Percentiles rank a stretch among this genome's conserved stretches.
These are phyloP conservation scores for Malassezia japonica DNA, from an alignment of 1,284 basidiomycete species.

Conservation along the genomic window DNA sequence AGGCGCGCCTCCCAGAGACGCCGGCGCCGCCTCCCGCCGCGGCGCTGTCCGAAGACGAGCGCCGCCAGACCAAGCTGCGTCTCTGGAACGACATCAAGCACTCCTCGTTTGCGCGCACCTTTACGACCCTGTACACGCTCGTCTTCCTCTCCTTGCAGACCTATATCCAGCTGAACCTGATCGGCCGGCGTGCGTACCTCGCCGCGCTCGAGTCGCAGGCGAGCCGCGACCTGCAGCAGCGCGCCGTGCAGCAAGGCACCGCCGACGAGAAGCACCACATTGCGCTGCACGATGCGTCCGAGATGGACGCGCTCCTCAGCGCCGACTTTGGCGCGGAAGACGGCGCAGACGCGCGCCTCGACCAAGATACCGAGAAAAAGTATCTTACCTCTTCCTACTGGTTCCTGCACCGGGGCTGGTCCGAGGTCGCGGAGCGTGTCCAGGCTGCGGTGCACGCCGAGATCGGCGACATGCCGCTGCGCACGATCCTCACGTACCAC, in stretches of 20 bases:
- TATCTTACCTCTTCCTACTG: conserved; percentile 82
- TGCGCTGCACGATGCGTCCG: conserved; percentile 4
- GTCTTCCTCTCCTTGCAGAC: conserved; percentile 72
- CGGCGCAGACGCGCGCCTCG: conserved; percentile 14
- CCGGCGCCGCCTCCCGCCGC: neutral
- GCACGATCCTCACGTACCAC: conserved; percentile 58
- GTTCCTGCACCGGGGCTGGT: conserved; percentile 80
- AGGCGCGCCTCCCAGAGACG: conserved; percentile 5
- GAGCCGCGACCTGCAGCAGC: conserved; percentile 7
- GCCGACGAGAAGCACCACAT: conserved; percentile 12
- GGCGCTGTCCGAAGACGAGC: conserved; percentile 12
- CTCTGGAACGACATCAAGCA: conserved; percentile 47
- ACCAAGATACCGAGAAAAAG: conserved; percentile 60
- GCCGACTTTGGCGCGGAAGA: neutral
- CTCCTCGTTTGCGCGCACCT: conserved; percentile 66
- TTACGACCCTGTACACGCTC: conserved; percentile 71
- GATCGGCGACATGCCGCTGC: conserved; percentile 56
- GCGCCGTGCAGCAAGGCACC: neutral
- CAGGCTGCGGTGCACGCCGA: conserved; percentile 55
- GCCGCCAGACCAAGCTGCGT: conserved; percentile 25
- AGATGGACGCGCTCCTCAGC: neutral
- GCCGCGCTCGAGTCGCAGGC: conserved; percentile 57
- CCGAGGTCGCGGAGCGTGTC: conserved; percentile 64
- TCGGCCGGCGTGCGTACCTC: conserved; percentile 73
- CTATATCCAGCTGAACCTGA: conserved; percentile 67